Percentiles rank a stretch among this genome's conserved stretches.
phyloP scores from a whole-genome alignment of 768 basidiomycete species.

The Russula vinacea region DNA sequence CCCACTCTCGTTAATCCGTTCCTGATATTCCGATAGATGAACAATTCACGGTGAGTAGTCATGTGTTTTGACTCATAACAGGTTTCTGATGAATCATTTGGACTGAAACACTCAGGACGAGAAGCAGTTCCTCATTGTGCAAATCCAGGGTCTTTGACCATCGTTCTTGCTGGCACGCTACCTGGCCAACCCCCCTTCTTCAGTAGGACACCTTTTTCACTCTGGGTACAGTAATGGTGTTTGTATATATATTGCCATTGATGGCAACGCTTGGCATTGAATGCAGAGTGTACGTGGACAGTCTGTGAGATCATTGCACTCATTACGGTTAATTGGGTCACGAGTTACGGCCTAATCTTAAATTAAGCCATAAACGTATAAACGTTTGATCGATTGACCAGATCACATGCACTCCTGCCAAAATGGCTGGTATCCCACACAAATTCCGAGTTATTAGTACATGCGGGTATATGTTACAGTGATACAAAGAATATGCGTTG shows the following conservation, averaged over 20 bases:
- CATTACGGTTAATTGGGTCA: conserved; percentile 3
- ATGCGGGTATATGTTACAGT: not conserved
- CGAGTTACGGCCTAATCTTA: not conserved
- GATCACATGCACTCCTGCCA: too few species aligned
- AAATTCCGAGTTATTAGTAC: not conserved
- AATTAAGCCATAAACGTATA: not conserved
- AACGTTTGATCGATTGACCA: too few species aligned
- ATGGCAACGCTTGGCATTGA: conserved; percentile 15
- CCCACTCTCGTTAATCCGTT: conserved; percentile 1
- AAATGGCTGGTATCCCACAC: not conserved
- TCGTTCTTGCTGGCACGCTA: not conserved
- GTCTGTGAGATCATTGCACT: conserved; percentile 24
- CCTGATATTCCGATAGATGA: conserved; percentile 55
- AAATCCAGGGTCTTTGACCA: conserved; percentile 73
- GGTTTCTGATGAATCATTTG: conserved; percentile 16
- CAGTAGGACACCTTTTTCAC: conserved; percentile 6
- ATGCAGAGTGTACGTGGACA: conserved; percentile 9
- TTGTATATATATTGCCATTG: conserved; percentile 25
- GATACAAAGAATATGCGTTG: conserved; percentile 1
- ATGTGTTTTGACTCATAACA: conserved; percentile 1
- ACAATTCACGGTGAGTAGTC: conserved; percentile 72
- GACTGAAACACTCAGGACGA: conserved; percentile 55
- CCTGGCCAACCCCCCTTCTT: not conserved
- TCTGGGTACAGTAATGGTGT: conserved; percentile 8
- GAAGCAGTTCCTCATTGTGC: conserved; percentile 92